Percentiles rank a stretch among this genome's conserved stretches.
Evolutionary conservation across 106 monocot species (phyloP).

Genomic region (Phalaenopsis equestris): DNA sequence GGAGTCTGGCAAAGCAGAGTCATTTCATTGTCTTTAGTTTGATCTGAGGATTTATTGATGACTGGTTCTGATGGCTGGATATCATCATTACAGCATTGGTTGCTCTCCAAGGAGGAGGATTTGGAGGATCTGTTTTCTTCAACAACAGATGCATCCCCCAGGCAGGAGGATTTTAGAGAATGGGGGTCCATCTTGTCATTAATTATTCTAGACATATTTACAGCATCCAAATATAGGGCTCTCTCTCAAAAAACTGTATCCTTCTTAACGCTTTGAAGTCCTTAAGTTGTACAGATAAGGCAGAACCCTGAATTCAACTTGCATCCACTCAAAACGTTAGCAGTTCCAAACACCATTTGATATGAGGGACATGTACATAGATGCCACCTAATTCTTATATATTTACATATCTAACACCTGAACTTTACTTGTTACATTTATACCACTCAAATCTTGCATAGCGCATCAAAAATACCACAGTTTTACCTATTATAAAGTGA

Average conservation of each 20-base stretch:
- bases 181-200: not conserved
- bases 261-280: not conserved
- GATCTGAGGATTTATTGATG: constrained; percentile 2
- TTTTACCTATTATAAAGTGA: too few relatives aligned
- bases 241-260: constrained; percentile 9
- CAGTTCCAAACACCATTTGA: not conserved
- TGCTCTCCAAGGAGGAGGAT: not conserved
- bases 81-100: not conserved
- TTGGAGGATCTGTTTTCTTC: not conserved
- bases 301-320: not conserved
- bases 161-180: constrained; percentile 5
- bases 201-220: not conserved
- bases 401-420: too few relatives aligned
- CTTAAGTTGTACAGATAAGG: not conserved
- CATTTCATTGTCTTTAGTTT: constrained; percentile 15
- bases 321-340: not conserved
- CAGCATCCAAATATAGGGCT: not conserved
- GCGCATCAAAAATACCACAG: too few relatives aligned
- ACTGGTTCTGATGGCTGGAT: not conserved
- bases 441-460: too few relatives aligned
- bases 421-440: too few relatives aligned
- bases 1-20: constrained; percentile 36
- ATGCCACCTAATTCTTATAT: too few relatives aligned
- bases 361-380: too few relatives aligned
- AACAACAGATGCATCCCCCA: not conserved